Evolutionary conservation across 768 basidiomycete genomes (phyloP).

Genomic region (Tricholoma furcatifolium): DNA sequence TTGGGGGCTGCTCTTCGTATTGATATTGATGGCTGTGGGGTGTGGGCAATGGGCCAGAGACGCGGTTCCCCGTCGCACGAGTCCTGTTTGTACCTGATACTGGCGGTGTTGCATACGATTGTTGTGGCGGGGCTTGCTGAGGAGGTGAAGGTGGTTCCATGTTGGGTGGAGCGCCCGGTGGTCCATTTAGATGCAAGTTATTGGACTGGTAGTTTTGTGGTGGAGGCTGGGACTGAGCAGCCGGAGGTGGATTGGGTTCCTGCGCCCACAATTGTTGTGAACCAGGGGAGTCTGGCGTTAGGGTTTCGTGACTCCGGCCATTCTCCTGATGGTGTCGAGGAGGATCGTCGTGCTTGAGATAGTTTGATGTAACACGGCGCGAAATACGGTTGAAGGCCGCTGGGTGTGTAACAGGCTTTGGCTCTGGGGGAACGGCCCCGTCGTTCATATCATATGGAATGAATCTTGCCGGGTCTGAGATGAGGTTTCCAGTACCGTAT

Average conservation of each 20-base stretch:
- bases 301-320: conserved; percentile 11
- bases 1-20: conserved; percentile 13
- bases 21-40: conserved; percentile 6
- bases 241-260: not conserved
- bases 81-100: not conserved
- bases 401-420: conserved; percentile 21
- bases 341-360: conserved; percentile 10
- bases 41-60: conserved; percentile 17
- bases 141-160: conserved; percentile 15
- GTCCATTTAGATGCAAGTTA: conserved; percentile 1
- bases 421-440: conserved; percentile 17
- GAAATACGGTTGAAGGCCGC: conserved; percentile 31
- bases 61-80: not conserved
- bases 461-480: conserved; percentile 77
- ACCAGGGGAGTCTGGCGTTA: conserved; percentile 52
- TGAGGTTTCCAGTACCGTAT: conserved; percentile 82
- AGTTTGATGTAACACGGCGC: conserved; percentile 20
- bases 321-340: conserved; percentile 15
- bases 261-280: conserved; percentile 20
- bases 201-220: not conserved
- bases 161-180: conserved; percentile 38
- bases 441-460: conserved; percentile 56
- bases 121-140: conserved; percentile 26
- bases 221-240: not conserved
- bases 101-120: not conserved